Evolutionary conservation across 2,329 filamentous ascomycete genomes (phyloP), one percentile per base, ranked within the genome.

Genomic region (Geosmithia putterillii): DNA sequence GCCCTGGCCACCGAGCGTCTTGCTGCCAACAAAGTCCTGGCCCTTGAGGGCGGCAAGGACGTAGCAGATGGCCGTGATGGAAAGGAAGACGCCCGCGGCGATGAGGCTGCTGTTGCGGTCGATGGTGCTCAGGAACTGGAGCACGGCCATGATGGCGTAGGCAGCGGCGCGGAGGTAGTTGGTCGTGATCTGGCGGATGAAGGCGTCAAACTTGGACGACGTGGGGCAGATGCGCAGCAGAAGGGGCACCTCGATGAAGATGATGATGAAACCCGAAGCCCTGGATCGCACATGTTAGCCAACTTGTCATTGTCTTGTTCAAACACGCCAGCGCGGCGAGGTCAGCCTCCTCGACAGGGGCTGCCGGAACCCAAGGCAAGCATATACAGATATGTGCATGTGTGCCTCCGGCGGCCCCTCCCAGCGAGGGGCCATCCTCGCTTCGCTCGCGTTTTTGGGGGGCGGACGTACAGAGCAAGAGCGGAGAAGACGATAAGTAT

Each of bases 181-280:
- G 46, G 89, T 94, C 50, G 87, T 87, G 70, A 98, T 86, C 57
- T 78, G 82, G 64, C 90, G 88, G 63, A 98, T 90, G 60, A 88
- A 82, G 51, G 68, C 70, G 63, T 98, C 92, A 67, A 98, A 98
- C 51, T 76, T 80, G 50, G 81, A 65, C 14, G 90, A 96, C 6
- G 92, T 98, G 46, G 92, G 92, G 70, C 92, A 98, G 69, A 98
- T 95, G 65, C 92, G 86, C 48, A 98, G 81, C 45, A 98, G 84
- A 46, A 96, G 81, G 22, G 92, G 92, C 17, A 98, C 82, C 64
- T 98, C 86, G 58, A 90, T 74, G 65, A 92, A 92, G 57, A 92
- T 69, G 57, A 92, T 83, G 53, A 89, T 55, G 54, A 88, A 78
- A 14, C 79, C 74, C 41, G 74, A 87, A 47, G 74, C 69, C 38